Evolutionary conservation across 257 asterid genomes (phyloP).

Genomic region (Asclepias syriaca): DNA sequence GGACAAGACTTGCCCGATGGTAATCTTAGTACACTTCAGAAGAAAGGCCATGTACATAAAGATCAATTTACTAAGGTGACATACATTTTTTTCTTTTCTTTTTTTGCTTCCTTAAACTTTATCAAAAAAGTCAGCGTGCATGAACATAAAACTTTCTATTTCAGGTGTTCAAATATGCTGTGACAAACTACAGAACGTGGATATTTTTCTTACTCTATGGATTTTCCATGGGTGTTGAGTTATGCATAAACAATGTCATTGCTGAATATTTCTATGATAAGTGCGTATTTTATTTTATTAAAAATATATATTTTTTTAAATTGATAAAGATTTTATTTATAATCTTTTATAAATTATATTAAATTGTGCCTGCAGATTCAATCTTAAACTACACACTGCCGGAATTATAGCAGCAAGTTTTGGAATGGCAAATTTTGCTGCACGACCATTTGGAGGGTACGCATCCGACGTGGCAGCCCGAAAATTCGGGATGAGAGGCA

Average conservation of each 20-base stretch:
- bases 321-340: too few species aligned
- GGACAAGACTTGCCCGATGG: constrained; percentile 71
- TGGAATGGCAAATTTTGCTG: constrained; percentile 49
- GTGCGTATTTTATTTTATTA: constrained; percentile 4
- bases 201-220: constrained; percentile 49
- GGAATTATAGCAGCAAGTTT: constrained; percentile 54
- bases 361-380: constrained; percentile 25
- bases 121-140: too few species aligned
- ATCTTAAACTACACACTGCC: constrained; percentile 47
- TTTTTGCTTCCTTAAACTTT: too few species aligned
- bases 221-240: constrained; percentile 56
- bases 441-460: constrained; percentile 53
- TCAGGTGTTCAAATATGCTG: constrained; percentile 41
- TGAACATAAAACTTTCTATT: background rate
- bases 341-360: background rate
- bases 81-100: background rate
- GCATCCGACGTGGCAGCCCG: constrained; percentile 36
- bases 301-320: too few species aligned
- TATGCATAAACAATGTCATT: constrained; percentile 47
- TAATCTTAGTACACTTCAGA: constrained; percentile 41
- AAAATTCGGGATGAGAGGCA: constrained; percentile 57
- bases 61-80: constrained; percentile 44
- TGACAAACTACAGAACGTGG: constrained; percentile 57
- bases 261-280: constrained; percentile 55
- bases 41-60: constrained; percentile 42